Evolutionary conservation across 371 early-diverging fungal species (phyloP).

Genomic region (Fennellomyces sp.): DNA sequence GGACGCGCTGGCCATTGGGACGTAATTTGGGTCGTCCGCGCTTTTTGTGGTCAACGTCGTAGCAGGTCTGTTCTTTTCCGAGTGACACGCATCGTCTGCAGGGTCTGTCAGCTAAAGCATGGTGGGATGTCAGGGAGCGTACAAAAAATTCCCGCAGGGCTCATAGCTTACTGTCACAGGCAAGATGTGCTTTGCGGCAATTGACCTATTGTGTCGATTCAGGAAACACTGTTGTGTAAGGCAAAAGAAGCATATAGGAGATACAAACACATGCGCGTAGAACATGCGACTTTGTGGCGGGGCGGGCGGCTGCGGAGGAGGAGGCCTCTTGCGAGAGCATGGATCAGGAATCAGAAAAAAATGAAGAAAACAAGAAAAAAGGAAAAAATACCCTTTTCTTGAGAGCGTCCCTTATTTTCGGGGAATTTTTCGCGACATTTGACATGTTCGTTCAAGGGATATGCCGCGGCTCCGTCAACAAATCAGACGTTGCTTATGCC

Average conservation of each 20-base stretch:
- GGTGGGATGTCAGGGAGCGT: neutral
- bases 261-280: conserved; percentile 8
- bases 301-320: neutral
- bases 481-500: neutral
- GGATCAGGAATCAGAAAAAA: neutral
- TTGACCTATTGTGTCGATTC: too few relatives aligned
- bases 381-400: too few relatives aligned
- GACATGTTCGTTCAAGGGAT: neutral
- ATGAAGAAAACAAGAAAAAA: neutral
- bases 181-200: conserved; percentile 49
- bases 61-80: conserved; percentile 72
- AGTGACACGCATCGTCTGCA: conserved; percentile 76
- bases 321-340: neutral
- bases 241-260: neutral
- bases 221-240: neutral
- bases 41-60: conserved; percentile 80
- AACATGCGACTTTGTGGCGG: conserved; percentile 1
- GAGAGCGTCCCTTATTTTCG: neutral
- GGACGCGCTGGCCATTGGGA: conserved; percentile 34
- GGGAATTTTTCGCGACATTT: conserved; percentile 3
- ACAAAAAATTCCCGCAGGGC: neutral
- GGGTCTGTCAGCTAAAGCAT: conserved; percentile 61
- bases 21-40: conserved; percentile 77
- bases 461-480: neutral
- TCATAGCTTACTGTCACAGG: conserved; percentile 47